Conservation (phyloP, 1,284 basidiomycete genomes). For the Fereydounia khargensis region DNA sequence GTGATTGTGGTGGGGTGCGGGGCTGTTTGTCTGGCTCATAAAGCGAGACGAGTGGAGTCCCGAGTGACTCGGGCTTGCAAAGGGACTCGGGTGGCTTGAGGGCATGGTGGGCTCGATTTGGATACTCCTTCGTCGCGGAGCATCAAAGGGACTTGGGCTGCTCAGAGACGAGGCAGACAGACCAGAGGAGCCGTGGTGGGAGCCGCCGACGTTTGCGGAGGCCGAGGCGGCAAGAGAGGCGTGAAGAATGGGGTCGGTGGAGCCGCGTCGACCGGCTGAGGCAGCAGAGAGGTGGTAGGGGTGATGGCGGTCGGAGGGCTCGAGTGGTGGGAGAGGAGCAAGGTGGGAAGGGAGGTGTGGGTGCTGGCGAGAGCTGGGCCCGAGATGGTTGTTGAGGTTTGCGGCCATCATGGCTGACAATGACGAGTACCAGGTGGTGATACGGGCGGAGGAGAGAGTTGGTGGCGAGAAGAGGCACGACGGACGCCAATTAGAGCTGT, state of each 20-base stretch:
- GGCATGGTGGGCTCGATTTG: conserved; percentile 38
- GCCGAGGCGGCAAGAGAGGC: conserved; percentile 37
- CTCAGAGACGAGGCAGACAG: conserved; percentile 21
- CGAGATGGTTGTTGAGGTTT: conserved; percentile 13
- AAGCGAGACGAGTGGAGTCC: conserved; percentile 24
- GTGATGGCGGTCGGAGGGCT: conserved; percentile 29
- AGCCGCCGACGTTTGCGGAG: conserved; percentile 15
- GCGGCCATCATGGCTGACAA: conserved; percentile 30
- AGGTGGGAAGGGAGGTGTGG: conserved; percentile 31
- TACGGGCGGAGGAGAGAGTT: background rate
- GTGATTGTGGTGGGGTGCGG: conserved; percentile 18
- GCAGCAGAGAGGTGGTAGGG: conserved; percentile 14
- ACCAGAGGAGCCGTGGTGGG: conserved; percentile 7
- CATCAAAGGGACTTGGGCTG: conserved; percentile 25
- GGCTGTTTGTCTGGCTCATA: conserved; percentile 35
- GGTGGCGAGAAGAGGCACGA: background rate
- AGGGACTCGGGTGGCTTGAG: conserved; percentile 17
- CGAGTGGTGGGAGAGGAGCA: conserved; percentile 33
- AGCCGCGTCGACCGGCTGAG: conserved; percentile 18
- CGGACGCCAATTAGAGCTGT: background rate
- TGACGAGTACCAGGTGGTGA: background rate
- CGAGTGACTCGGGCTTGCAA: conserved; percentile 23
- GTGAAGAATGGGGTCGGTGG: conserved; percentile 39
- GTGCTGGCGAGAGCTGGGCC: conserved; percentile 25
- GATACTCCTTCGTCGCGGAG: conserved; percentile 27